Percentiles rank a stretch among this genome's conserved stretches.
Conservation (phyloP, 2,329 filamentous ascomycete species). For the Phialemonium atrogriseum region DNA sequence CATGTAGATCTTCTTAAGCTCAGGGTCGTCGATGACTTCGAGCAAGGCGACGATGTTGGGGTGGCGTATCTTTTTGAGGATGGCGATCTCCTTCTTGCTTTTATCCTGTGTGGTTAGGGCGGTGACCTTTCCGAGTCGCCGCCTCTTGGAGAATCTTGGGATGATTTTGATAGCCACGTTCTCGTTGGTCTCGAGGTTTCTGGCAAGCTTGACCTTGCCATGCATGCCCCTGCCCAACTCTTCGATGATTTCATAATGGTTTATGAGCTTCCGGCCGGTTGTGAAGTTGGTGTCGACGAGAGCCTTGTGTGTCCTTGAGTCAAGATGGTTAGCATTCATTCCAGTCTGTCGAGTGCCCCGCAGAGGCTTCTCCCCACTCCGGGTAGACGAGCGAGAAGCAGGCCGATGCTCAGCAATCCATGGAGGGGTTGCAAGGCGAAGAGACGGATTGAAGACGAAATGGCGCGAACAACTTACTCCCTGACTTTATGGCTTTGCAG, state of each 20-base stretch:
- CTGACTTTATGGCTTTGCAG: constrained; percentile 65
- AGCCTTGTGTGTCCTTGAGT: constrained; percentile 70
- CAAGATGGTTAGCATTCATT: neutral
- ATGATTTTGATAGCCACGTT: constrained; percentile 98
- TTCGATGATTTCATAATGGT: constrained; percentile 94
- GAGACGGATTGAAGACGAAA: neutral
- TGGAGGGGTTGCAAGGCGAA: neutral
- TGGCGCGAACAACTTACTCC: constrained; percentile 50
- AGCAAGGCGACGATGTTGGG: constrained; percentile 93
- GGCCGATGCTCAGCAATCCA: neutral
- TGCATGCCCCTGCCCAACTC: constrained; percentile 94
- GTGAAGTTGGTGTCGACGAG: constrained; percentile 82
- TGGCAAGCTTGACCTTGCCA: constrained; percentile 93
- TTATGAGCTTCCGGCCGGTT: constrained; percentile 92
- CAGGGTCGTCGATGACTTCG: constrained; percentile 95
- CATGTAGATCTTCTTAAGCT: constrained; percentile 96
- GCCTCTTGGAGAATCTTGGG: constrained; percentile 86
- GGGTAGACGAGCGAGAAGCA: no score
- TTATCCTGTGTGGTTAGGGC: constrained; percentile 61
- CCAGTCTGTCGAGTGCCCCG: neutral
- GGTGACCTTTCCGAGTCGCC: constrained; percentile 77
- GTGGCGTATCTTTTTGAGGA: constrained; percentile 95
- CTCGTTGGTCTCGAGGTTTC: constrained; percentile 65
- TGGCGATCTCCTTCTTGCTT: constrained; percentile 93
- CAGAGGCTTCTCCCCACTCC: no score